Conservation (phyloP, 148 eudicot species). For the Silene latifolia region DNA sequence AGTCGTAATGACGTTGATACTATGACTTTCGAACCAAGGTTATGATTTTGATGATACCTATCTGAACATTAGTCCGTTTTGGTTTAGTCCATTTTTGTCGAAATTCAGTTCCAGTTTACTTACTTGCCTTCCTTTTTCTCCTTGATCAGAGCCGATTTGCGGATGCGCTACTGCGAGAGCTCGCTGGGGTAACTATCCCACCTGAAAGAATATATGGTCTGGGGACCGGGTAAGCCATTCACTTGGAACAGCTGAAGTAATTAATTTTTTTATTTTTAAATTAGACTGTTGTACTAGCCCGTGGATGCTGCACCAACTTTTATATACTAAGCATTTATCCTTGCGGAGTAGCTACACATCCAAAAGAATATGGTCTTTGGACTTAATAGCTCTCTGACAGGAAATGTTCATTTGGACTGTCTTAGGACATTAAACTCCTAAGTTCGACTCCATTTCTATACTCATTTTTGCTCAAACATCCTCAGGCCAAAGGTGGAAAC, state of each 20-base stretch:
- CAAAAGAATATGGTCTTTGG: too few species aligned
- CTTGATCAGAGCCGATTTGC: slow-evolving; percentile 80
- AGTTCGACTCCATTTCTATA: background rate
- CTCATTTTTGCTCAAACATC: slow-evolving; percentile 16
- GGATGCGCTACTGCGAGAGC: slow-evolving; percentile 73
- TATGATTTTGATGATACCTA: background rate
- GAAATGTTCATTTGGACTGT: background rate
- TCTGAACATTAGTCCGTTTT: background rate
- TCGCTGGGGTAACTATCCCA: slow-evolving; percentile 90
- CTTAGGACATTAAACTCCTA: background rate
- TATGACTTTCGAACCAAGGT: background rate
- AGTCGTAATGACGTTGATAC: background rate
- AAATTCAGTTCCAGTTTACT: background rate
- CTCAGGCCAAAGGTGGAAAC: slow-evolving; percentile 90
- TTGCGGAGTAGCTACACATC: too few species aligned
- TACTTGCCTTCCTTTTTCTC: slow-evolving; percentile 9
- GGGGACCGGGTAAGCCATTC: slow-evolving; percentile 72
- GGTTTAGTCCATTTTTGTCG: background rate
- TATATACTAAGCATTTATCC: too few species aligned
- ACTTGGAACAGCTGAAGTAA: background rate
- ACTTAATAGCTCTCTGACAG: too few species aligned
- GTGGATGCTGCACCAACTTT: background rate
- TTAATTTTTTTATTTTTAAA: background rate
- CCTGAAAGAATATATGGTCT: slow-evolving; percentile 87
- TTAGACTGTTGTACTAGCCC: background rate